Conservation (phyloP, 306 rosid genomes). For the Pachyrhizus erosus region DNA sequence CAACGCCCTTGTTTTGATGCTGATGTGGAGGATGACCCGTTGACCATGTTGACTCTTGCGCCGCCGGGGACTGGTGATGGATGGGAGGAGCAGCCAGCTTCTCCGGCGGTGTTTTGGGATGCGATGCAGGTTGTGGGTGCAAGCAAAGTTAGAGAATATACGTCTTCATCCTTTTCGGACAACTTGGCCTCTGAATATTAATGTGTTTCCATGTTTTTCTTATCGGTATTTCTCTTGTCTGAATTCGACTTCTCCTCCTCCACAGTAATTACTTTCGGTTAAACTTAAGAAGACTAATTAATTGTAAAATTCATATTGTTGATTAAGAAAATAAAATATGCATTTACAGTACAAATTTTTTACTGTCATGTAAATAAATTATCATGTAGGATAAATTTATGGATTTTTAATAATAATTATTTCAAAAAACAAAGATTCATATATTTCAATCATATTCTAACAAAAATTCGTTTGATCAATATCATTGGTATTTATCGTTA, state of each 20-base stretch:
- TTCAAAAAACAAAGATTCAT: too few relatives aligned
- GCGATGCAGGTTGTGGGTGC: constrained; percentile 70
- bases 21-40: constrained; percentile 52
- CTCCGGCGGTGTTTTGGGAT: constrained; percentile 72
- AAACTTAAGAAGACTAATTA: background rate
- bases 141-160: constrained; percentile 74
- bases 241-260: background rate
- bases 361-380: too few relatives aligned
- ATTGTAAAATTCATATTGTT: background rate
- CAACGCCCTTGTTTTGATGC: constrained; percentile 6
- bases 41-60: constrained; percentile 79
- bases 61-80: constrained; percentile 56
- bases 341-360: too few relatives aligned
- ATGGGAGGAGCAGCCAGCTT: constrained; percentile 1
- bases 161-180: constrained; percentile 55
- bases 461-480: too few relatives aligned
- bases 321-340: too few relatives aligned
- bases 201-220: too few relatives aligned
- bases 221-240: background rate
- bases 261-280: background rate
- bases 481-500: background rate
- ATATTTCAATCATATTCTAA: too few relatives aligned
- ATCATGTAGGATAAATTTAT: too few relatives aligned
- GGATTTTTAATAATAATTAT: too few relatives aligned
- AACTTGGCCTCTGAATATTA: constrained; percentile 44